Evolutionary conservation across 306 rosid genomes (phyloP), one percentile per base, ranked within the genome.

Genomic region (Citrullus amarus): DNA sequence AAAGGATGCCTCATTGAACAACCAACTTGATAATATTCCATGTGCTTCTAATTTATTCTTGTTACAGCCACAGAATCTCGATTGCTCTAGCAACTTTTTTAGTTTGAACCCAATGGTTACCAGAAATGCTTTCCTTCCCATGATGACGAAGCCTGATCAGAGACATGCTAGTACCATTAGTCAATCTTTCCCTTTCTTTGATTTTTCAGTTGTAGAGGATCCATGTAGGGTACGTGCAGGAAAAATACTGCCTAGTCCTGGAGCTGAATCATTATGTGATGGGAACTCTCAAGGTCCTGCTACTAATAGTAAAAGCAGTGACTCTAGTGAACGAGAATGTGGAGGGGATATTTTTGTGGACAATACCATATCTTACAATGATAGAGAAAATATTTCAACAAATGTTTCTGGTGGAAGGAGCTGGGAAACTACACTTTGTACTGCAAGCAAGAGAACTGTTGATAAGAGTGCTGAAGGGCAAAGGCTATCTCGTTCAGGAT

Each of bases 351-450:
- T 66, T 28, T 71, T 86, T 81, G 79, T 84, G 72, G 85, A 81
- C 83, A 82, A 53, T 66, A 70, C 81, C 50, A 73, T 62, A 53
- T 43, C 66, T 68, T 54, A 68, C 85, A 83, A 55, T 60, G 79
- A 77, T 56, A 78, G 63, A 58, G 85, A 65, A 79, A 76, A 73
- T 20, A 18, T 53, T 75, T 83, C 67, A 66, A 79, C 82, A 34
- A 73, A 76, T 81, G 83, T 75, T 80, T 88, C 89, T 72, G 99
- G 97, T 83, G 97, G 97, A 62, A 86, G 97, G 86, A 88, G 87
- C 84, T 91, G 99, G 99, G 96, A 88, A 80, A 90, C 89, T 75
- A 84, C 91, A 89, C 88, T 95, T 75, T 84, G 90, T 78, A 79
- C 84, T 62, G 88, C 88, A 62, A 69, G 80, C 66, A 82, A 78